Evolutionary conservation across 2,329 filamentous ascomycete species (phyloP).

Genomic region (Aureobasidium sp.): DNA sequence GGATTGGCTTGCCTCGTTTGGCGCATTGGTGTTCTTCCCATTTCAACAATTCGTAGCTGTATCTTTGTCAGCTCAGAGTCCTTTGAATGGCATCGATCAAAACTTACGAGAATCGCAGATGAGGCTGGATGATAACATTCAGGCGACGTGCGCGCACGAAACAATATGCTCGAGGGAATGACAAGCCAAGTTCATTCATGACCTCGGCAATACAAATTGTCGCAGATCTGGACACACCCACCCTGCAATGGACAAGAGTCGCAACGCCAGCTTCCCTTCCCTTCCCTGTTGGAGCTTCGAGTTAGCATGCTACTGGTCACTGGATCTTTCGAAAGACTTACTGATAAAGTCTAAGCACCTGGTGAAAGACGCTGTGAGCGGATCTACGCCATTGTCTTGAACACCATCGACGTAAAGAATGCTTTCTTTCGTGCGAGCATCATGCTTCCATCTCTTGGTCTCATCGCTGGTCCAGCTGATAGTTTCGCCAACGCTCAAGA

Average conservation of each 20-base stretch:
- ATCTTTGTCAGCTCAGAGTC: slow-evolving; percentile 21
- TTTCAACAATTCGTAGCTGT: slow-evolving; percentile 72
- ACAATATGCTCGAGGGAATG: slow-evolving; percentile 89
- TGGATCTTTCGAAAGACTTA: slow-evolving; percentile 43
- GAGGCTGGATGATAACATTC: slow-evolving; percentile 97
- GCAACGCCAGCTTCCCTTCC: slow-evolving; percentile 71
- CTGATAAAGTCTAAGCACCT: slow-evolving; percentile 87
- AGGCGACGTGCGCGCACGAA: slow-evolving; percentile 86
- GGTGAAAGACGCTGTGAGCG: slow-evolving; percentile 76
- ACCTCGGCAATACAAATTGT: slow-evolving; percentile 99
- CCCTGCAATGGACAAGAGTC: slow-evolving; percentile 91
- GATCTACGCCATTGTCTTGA: slow-evolving; percentile 95
- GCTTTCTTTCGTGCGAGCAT: slow-evolving; percentile 37
- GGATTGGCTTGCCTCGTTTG: slow-evolving; percentile 48
- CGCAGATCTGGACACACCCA: slow-evolving; percentile 89
- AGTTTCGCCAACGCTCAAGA: slow-evolving; percentile 87
- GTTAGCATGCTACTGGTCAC: background rate
- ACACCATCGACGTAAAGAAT: slow-evolving; percentile 76
- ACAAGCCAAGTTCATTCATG: slow-evolving; percentile 73
- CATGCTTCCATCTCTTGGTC: slow-evolving; percentile 23
- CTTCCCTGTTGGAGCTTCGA: slow-evolving; percentile 51
- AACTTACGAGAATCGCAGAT: slow-evolving; percentile 75
- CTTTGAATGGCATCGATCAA: slow-evolving; percentile 21
- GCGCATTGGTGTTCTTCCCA: slow-evolving; percentile 78
- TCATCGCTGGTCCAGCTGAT: slow-evolving; percentile 72